phyloP scores from a whole-genome alignment of 495 filamentous ascomycete genomes.

The Tuber microsphaerosporum region DNA sequence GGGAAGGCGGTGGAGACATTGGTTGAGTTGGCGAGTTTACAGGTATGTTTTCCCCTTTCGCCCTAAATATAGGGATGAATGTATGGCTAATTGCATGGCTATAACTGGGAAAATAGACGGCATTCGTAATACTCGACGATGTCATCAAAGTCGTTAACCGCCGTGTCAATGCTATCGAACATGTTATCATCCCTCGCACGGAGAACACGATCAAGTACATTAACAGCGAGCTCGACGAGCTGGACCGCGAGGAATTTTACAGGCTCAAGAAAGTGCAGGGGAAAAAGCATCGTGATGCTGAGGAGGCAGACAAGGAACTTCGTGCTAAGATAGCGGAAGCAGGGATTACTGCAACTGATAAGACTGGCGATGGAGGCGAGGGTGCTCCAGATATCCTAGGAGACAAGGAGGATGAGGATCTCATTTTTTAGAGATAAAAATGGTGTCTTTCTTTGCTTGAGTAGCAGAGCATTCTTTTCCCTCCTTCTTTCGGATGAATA shows the following conservation, averaged over 20 bases:
- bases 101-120: constrained; percentile 54
- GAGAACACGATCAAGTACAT: constrained; percentile 98
- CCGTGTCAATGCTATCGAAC: constrained; percentile 97
- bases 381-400: constrained; percentile 63
- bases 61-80: background rate
- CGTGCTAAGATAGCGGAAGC: constrained; percentile 51
- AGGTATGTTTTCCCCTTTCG: constrained; percentile 47
- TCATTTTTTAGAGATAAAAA: constrained; percentile 67
- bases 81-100: constrained; percentile 2
- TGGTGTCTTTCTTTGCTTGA: background rate
- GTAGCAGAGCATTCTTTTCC: background rate
- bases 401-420: constrained; percentile 82
- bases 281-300: constrained; percentile 83
- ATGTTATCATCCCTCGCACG: constrained; percentile 96
- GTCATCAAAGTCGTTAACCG: constrained; percentile 99
- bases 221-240: constrained; percentile 95
- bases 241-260: constrained; percentile 98
- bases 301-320: constrained; percentile 63
- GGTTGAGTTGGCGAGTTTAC: constrained; percentile 90
- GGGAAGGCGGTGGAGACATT: constrained; percentile 93
- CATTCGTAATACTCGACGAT: constrained; percentile 95
- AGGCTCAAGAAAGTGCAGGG: constrained; percentile 76
- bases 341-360: constrained; percentile 39
- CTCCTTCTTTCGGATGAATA: background rate
- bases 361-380: constrained; percentile 29